Base-by-base conservation (phyloP, 768 basidiomycete genomes). In the Hericium erinaceus region DNA sequence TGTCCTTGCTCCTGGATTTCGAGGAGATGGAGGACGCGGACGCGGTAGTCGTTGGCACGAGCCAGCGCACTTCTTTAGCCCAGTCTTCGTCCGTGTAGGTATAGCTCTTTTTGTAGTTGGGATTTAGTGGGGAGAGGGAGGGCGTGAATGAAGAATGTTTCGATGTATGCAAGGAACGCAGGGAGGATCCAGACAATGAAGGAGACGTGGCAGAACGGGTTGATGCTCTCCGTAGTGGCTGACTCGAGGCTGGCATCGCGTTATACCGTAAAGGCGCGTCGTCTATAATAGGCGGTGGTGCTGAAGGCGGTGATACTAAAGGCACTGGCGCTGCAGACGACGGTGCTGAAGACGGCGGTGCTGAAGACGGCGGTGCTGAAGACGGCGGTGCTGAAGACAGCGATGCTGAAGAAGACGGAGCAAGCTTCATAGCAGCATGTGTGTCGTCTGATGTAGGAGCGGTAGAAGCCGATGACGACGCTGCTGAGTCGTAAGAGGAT, bases 51-150 rank as follows among this genome's bases (percentile, higher is more conserved):
- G 79, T 66, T 53, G 73, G 66, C 33, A 72, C 77, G 33, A 89
- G 79, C 82, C 82, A 86, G 38, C 82, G 77, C 16, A 85, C 79
- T 52, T 88, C 85, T 60, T 77, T 80, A 12, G 82, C 78, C 87
- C 84, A 88, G 61, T 85, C 80, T 54, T 82, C 76, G 64, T 81
- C 78, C 3, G 77, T 77, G 65, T 76, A 75, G 16, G 72, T 71
- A 48, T 62, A 62, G n/a, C 53, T 51, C 49, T 51, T 51, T 24
- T 26, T 24, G 28, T 37, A 20, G 20, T 46, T 46, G 61, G 26
- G 53, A 39, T 10, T 28, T 11, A 41, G 50, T 5, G 18, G 60
- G 57, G 57, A 54, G 5, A 41, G 52, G 56, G 46, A 22, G 24
- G 20, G 15, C 15, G 49, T 15, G 10, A 24, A 18, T 22, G 49